Base-by-base conservation (phyloP, 148 eudicot species). In the Silene uniflora region DNA sequence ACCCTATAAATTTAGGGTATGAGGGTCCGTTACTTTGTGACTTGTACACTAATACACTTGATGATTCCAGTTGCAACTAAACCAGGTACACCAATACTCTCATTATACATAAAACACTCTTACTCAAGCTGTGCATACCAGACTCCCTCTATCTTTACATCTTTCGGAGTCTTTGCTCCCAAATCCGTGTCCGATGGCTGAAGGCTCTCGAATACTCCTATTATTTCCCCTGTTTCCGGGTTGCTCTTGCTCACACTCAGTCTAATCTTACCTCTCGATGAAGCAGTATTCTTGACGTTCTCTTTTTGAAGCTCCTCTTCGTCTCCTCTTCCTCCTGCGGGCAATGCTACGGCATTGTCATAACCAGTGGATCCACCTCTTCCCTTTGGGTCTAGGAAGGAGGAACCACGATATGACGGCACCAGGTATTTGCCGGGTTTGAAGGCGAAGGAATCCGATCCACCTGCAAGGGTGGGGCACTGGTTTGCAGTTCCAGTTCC, bases 331-430 rank as follows among this genome's bases (percentile, higher is more conserved):
- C 99, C 99, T 18, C 99, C 99, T 7, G 98, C 99, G 4, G 99
- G 99, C 85, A 96, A 69, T 3, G 99, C 99, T 17, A 92, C 99
- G 0, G 99, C 98, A 7, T 91, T 96, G 77, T 96, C 99, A 71
- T 96, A 92, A 17, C 99, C 99, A 0, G 97, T 92, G 11, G 99
- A 95, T 2, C 98, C 99, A 75, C 99, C 99, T 25, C 99, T 77
- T 0, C 99, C 99, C 91, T 96, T 96, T 75, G 99, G 99, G 99
- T 96, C 99, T 23, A 96, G 87, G 87, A 96, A 96, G n/a, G 99
- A 91, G 18, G 99, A 91, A 0, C 98, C 99, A 23, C 99, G 77
- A 88, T 96, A 96, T 18, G 99, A 96, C 1, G 99, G 98, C 25
- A 96, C 99, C 0, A 96, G 83, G 93, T 96, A 96, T 78, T 96